Conservation (phyloP, 306 rosid genomes). For the Gynostemma pentaphyllum region DNA sequence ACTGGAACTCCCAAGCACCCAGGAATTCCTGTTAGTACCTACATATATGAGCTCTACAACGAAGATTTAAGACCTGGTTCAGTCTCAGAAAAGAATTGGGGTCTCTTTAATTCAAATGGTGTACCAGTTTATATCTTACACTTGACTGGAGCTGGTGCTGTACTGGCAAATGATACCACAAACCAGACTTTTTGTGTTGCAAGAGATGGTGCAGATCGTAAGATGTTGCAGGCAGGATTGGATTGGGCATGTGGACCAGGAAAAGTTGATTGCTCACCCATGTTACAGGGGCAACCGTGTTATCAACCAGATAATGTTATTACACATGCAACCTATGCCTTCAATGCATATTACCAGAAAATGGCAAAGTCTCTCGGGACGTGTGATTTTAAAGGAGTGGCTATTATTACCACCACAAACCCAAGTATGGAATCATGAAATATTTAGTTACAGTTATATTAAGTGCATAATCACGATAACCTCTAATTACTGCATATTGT, state of each 20-base stretch:
- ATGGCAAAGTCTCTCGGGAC: slow-evolving; percentile 76
- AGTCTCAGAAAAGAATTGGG: slow-evolving; percentile 81
- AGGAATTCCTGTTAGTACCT: slow-evolving; percentile 77
- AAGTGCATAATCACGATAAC: not conserved
- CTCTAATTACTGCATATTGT: not conserved
- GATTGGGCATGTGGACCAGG: slow-evolving; percentile 99
- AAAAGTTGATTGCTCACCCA: slow-evolving; percentile 74
- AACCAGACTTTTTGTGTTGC: slow-evolving; percentile 91
- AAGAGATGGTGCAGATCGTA: slow-evolving; percentile 48
- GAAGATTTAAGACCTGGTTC: slow-evolving; percentile 81
- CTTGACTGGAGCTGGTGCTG: slow-evolving; percentile 69
- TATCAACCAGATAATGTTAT: slow-evolving; percentile 67
- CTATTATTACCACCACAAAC: slow-evolving; percentile 65
- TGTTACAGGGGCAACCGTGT: slow-evolving; percentile 80
- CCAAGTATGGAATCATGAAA: slow-evolving; percentile 52
- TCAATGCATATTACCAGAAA: slow-evolving; percentile 77
- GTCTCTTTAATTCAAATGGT: slow-evolving; percentile 61
- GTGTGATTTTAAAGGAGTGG: slow-evolving; percentile 93
- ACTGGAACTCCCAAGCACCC: slow-evolving; percentile 96
- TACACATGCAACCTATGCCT: slow-evolving; percentile 67
- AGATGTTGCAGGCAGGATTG: slow-evolving; percentile 85
- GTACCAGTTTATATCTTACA: slow-evolving; percentile 68
- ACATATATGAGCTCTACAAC: slow-evolving; percentile 81
- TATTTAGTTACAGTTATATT: not conserved
- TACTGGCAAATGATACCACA: slow-evolving; percentile 76